Base-by-base conservation (phyloP, 2,329 filamentous ascomycete genomes). In the Talaromyces sp. region DNA sequence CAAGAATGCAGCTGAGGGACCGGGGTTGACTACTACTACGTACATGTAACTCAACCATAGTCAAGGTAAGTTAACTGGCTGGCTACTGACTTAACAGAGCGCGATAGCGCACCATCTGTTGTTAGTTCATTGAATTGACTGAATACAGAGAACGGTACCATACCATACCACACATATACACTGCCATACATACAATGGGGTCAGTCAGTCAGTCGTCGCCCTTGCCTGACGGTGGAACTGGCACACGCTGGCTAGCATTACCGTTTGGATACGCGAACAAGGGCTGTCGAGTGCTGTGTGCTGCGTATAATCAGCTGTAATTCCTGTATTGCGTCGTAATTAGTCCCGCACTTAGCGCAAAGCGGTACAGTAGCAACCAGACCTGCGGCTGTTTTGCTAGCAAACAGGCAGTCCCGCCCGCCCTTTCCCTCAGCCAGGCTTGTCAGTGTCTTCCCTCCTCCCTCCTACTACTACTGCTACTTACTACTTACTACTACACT, bases 401-500 rank as follows among this genome's bases (percentile, higher is more conserved):
- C 50, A 33, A 25, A 35, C 52, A 23, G 54, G 33, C 33, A 37
- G 33, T 56, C 58, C 58, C 58, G 44, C 58, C 58, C 23, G 44
- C 58, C 58, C 23, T 42, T 56, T 35, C 33, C 33, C 48, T 39
- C n/a, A n/a, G n/a, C n/a, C n/a, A n/a, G n/a, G n/a, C 37, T 33
- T 40, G 33, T 59, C 63, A 48, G 44, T 48, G 44, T 48, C 64
- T 67, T 66, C 64, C 21, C 56, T 44, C 63, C 35, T 48, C 64
- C 64, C 40, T 63, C 64, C 67, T 74, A 28, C 28, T 28, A 28
- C 28, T 28, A 28, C 28, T 28, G 6, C 28, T 28, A 28, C 28
- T 28, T 28, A 28, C 28, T 28, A 28, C 28, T 28, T 70, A 68
- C 70, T 67, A 65, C 69, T 28, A 48, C 44, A 48, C 44, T 28